A percentile compares a stretch with the other conserved stretches of the same genome.
These are phyloP conservation scores for Madurella fahalii DNA, from an alignment of 2,329 filamentous ascomycete genomes.

Conservation along the genomic window DNA sequence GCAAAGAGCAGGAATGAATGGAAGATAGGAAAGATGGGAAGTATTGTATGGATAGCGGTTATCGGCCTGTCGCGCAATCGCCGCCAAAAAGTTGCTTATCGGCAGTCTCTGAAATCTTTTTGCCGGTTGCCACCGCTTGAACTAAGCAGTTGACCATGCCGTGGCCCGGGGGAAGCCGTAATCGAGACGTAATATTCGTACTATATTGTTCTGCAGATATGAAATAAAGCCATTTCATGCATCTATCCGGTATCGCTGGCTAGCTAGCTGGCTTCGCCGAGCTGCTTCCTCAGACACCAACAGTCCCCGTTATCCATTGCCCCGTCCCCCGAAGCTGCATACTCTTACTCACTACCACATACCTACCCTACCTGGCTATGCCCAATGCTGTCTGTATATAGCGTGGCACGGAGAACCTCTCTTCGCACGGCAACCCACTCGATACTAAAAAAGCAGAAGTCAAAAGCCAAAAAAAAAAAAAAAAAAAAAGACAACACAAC, in stretches of 20 bases:
- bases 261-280: not conserved
- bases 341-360: not conserved
- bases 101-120: not conserved
- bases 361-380: constrained; percentile 1
- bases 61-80: not conserved
- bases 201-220: not conserved
- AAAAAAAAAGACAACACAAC: not conserved
- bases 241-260: not conserved
- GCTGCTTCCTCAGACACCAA: not conserved
- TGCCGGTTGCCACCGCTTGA: constrained; percentile 14
- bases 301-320: not conserved
- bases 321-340: not conserved
- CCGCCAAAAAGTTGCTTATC: constrained; percentile 17
- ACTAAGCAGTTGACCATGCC: too few species aligned
- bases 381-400: not conserved
- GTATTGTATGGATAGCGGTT: not conserved
- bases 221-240: not conserved
- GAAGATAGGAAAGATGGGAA: not conserved
- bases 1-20: not conserved
- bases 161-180: too few species aligned
- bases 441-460: not conserved
- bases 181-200: too few species aligned
- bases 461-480: too few species aligned
- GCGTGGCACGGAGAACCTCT: not conserved
- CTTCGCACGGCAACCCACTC: not conserved